Evolutionary conservation across 805 yeast genomes (phyloP), one percentile per base, ranked within the genome.

Genomic region (Zygotorulaspora chibaensis): DNA sequence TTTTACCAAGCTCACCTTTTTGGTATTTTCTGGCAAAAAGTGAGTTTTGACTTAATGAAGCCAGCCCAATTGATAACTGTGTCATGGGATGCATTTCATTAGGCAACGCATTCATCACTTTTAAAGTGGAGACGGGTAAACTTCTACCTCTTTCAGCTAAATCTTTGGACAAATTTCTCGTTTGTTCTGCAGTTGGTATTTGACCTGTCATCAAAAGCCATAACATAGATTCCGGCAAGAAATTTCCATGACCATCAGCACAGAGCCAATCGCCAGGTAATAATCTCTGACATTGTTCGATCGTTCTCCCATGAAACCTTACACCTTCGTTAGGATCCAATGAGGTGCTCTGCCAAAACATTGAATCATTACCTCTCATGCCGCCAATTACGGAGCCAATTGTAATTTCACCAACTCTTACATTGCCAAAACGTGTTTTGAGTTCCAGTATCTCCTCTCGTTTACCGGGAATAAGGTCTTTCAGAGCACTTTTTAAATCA

Each of bases 11-110:
- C 6, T 28, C n/a, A 51, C 91, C 90, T 52, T 69, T 62, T 54
- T 82, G 85, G 67, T 85, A 84, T 35, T 84, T 84, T 66, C 73
- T 73, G 46, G 89, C 87, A 69, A 84, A 84, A 53, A 67, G 69
- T 15, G 89, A 83, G 55, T 81, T 84, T 49, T 81, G 75, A 69
- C 83, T 84, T 65, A 85, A 74, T 34, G 89, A 83, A 45, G 83
- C 75, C 40, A 85, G 79, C 27, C 87, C 90, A 61, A 85, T 83
- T 40, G 87, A 76, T 58, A 84, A 73, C 65, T 84, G 93, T 26
- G 91, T 83, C 93, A 84, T 84, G 62, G 93, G 93, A 67, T 84
- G 93, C 63, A 84, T 72, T 55, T 79, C 74, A 34, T 75, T 63
- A 45, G 93, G 93, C 49, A 83, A 73, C 41, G 74, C 66, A 69